Percentiles rank a stretch among this genome's conserved stretches.
phyloP scores from a whole-genome alignment of 768 basidiomycete genomes.

The Podaxis sp. region DNA sequence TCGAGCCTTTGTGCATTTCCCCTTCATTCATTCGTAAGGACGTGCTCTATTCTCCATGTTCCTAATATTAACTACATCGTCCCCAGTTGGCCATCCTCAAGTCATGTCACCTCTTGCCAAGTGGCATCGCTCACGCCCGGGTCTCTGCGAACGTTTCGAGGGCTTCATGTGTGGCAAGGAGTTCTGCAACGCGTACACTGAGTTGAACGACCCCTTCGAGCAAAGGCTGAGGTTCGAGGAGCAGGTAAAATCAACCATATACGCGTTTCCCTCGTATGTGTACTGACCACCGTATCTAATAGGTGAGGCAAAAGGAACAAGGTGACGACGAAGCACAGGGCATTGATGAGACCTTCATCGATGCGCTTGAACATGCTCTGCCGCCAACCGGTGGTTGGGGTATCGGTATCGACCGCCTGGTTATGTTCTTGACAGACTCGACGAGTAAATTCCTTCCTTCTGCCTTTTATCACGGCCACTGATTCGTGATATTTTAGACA shows the following conservation, averaged over 20 bases:
- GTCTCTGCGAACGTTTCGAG: conserved; percentile 98
- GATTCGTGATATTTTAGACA: conserved; percentile 49
- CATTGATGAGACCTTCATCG: conserved; percentile 92
- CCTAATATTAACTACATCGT: conserved; percentile 13
- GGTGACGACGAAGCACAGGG: conserved; percentile 99
- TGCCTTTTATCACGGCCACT: not conserved
- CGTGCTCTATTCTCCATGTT: not conserved
- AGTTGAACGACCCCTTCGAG: conserved; percentile 98
- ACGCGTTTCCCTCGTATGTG: not conserved
- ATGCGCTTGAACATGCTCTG: conserved; percentile 97
- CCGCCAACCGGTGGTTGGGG: conserved; percentile 99
- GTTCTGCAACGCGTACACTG: conserved; percentile 98
- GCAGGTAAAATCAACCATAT: conserved; percentile 47
- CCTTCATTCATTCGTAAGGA: conserved; percentile 88
- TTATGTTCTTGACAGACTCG: conserved; percentile 99
- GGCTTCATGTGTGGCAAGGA: conserved; percentile 98
- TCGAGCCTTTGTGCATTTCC: conserved; percentile 94
- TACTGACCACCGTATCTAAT: conserved; percentile 12
- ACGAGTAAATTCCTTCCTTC: conserved; percentile 56
- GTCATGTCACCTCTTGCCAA: conserved; percentile 99
- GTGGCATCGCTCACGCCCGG: conserved; percentile 95
- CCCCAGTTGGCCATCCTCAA: conserved; percentile 91
- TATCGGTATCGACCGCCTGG: conserved; percentile 90
- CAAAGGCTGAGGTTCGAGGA: conserved; percentile 96
- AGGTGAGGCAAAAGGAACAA: conserved; percentile 89